Evolutionary conservation across 2,329 filamentous ascomycete species (phyloP).

Genomic region (Clarireedia monteithiana): DNA sequence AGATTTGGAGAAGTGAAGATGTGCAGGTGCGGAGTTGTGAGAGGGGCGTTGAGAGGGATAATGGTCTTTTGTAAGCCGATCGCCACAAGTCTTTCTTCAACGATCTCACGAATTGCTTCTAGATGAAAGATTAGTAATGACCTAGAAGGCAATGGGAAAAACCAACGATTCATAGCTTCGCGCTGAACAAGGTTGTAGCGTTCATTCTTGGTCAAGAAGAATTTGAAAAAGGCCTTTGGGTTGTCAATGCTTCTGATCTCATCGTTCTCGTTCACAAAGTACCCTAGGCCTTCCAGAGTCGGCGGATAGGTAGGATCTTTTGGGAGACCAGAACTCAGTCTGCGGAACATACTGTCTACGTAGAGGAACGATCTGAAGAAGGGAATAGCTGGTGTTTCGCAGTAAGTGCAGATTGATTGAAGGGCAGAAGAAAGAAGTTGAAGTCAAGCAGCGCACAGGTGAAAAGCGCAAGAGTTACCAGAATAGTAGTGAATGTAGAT

Average conservation of each 20-base stretch:
- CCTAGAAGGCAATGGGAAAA: background rate
- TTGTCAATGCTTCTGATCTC: constrained; percentile 64
- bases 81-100: constrained; percentile 52
- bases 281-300: constrained; percentile 65
- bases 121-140: background rate
- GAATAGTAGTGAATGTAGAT: too few relatives aligned
- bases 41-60: constrained; percentile 49
- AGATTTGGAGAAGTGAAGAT: constrained; percentile 60
- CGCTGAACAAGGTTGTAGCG: constrained; percentile 70
- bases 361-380: background rate
- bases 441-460: background rate
- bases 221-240: constrained; percentile 66
- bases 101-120: constrained; percentile 52
- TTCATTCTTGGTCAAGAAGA: constrained; percentile 63
- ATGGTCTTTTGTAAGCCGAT: constrained; percentile 52
- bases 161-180: constrained; percentile 64
- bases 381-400: background rate
- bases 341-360: constrained; percentile 60
- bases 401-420: background rate
- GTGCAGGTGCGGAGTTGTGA: constrained; percentile 51
- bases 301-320: constrained; percentile 58
- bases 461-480: background rate
- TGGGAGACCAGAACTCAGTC: constrained; percentile 60
- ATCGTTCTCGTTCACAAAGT: constrained; percentile 69
- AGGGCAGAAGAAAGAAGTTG: too few relatives aligned